These are phyloP conservation scores for Begonia peltatifolia DNA, from an alignment of 306 rosid genomes.

Conservation along the genomic window DNA sequence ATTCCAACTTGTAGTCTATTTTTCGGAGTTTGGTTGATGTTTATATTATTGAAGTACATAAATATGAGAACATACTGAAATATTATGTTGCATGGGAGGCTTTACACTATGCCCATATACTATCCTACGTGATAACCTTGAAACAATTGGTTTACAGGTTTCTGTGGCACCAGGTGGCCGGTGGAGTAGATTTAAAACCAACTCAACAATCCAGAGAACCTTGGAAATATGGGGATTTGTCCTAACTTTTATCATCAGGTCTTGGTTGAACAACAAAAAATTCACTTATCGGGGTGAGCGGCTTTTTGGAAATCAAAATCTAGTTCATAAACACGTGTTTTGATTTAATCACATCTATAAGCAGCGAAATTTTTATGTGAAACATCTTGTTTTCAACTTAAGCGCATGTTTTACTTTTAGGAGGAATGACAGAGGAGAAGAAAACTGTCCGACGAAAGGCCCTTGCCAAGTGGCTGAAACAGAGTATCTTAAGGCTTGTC, in stretches of 20 bases:
- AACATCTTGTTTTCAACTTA: background rate
- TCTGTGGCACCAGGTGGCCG: constrained; percentile 93
- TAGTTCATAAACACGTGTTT: background rate
- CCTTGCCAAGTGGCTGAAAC: constrained; percentile 96
- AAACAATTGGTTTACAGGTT: constrained; percentile 35
- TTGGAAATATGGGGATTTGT: constrained; percentile 99
- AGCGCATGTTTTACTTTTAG: constrained; percentile 19
- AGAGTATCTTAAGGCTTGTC: constrained; percentile 88
- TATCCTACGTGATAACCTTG: too few relatives aligned
- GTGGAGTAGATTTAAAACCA: constrained; percentile 93
- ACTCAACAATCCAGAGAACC: constrained; percentile 92
- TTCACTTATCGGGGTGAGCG: constrained; percentile 63
- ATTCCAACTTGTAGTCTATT: too few relatives aligned
- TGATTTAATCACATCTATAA: too few relatives aligned
- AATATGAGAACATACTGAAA: too few relatives aligned
- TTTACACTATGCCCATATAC: too few relatives aligned
- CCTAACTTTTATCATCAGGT: constrained; percentile 52
- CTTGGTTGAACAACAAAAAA: constrained; percentile 72
- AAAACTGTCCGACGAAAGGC: constrained; percentile 51
- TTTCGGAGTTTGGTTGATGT: too few relatives aligned
- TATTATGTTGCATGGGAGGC: too few relatives aligned
- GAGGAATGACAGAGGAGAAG: constrained; percentile 91
- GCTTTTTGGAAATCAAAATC: constrained; percentile 1
- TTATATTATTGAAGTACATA: too few relatives aligned
- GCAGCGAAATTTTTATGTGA: too few relatives aligned